Evolutionary conservation across 2,329 filamentous ascomycete species (phyloP), one percentile per base, ranked within the genome.

Genomic region (Chrysosporium keratinophilum): DNA sequence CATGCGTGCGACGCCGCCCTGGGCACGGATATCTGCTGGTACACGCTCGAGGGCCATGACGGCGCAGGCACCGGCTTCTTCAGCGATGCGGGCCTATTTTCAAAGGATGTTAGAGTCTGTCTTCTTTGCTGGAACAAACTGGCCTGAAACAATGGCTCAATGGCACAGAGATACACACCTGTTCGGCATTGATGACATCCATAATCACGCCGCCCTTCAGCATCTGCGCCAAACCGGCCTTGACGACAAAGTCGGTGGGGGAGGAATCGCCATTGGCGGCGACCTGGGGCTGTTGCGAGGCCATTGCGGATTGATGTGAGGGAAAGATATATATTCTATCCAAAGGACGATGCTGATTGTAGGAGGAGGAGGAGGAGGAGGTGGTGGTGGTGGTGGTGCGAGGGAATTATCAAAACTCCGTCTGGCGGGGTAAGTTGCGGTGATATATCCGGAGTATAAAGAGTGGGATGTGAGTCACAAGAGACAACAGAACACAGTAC

Each of bases 11-110:
- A 98, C 93, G 67, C 93, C 93, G 63, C 93, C 93, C 69, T 95
- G 80, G 57, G 78, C 83, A 63, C 93, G 84, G 70, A 98, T 98
- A 72, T 98, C 93, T 64, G 93, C 91, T 50, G 93, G 93, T 48
- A 97, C 93, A 60, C 93, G 86, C 80, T 97, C 93, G 58, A 98
- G 84, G 39, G 93, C 93, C 93, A 98, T 98, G 76, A 98, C 93
- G 67, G 93, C 93, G 62, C 83, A 87, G 58, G 93, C 93, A 58
- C 93, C 93, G 57, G 93, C 90, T 71, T 97, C 90, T 73, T 98
- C 93, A 68, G 93, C 93, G 69, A 98, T 96, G 74, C 88, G 88
- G 58, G 93, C 90, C 77, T 95, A 35, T 49, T 52, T 43, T 52
- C 15, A 35, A 3, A 53, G 35, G 40, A 33, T 49, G 54, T 34